These are phyloP conservation scores for Trametes pubescens DNA, from an alignment of 1,284 basidiomycete species.

Conservation along the genomic window DNA sequence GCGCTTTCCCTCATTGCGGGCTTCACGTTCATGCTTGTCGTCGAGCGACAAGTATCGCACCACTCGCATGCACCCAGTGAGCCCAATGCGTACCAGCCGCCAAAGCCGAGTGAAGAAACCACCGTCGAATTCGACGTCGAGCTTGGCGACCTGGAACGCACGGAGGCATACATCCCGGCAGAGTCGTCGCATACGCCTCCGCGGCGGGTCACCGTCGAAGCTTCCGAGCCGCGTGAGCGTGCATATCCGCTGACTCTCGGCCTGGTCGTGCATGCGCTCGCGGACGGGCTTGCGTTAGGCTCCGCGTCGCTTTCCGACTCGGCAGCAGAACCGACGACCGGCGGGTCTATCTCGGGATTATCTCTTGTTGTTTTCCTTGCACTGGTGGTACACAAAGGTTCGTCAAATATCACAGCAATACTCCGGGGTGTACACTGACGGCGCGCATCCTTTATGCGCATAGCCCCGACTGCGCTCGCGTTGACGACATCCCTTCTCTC, in stretches of 20 bases:
- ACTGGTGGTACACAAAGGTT: slow-evolving; percentile 89
- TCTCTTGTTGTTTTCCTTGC: slow-evolving; percentile 89
- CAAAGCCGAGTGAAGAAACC: slow-evolving; percentile 27
- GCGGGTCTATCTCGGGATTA: slow-evolving; percentile 48
- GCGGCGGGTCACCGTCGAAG: not conserved
- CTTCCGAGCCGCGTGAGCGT: slow-evolving; percentile 33
- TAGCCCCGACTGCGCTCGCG: slow-evolving; percentile 88
- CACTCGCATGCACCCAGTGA: slow-evolving; percentile 45
- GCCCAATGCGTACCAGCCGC: slow-evolving; percentile 28
- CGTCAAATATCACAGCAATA: not conserved
- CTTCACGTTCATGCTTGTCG: slow-evolving; percentile 86
- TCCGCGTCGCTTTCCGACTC: slow-evolving; percentile 65
- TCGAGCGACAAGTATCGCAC: slow-evolving; percentile 65
- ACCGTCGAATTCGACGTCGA: slow-evolving; percentile 68
- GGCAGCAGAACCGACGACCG: slow-evolving; percentile 34
- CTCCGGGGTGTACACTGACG: not conserved
- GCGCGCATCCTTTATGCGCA: slow-evolving; percentile 3
- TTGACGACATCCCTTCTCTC: slow-evolving; percentile 84
- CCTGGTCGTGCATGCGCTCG: slow-evolving; percentile 84
- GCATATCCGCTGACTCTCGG: slow-evolving; percentile 84
- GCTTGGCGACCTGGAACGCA: slow-evolving; percentile 58
- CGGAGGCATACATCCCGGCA: slow-evolving; percentile 33
- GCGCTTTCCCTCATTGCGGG: slow-evolving; percentile 81
- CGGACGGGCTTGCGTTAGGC: slow-evolving; percentile 91
- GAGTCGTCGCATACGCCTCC: not conserved